phyloP scores from a whole-genome alignment of 306 rosid genomes.

The Cicer bijugum region DNA sequence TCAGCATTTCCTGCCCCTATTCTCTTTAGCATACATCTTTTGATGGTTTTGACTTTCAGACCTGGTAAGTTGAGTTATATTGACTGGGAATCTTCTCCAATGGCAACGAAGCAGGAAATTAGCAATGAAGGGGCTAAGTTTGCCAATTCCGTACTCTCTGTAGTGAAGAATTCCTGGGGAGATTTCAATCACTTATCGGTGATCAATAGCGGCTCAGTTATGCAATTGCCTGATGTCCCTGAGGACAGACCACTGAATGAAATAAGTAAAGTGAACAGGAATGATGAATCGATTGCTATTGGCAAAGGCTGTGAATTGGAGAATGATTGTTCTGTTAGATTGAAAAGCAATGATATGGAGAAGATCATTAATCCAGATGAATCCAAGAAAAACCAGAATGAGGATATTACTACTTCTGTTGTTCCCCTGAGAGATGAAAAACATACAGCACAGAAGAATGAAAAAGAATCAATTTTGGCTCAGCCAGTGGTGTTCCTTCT shows the following conservation, averaged over 20 bases:
- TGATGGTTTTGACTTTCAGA: slow-evolving; percentile 85
- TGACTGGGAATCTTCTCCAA: slow-evolving; percentile 67
- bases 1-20: slow-evolving; percentile 85
- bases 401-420: slow-evolving; percentile 51
- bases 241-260: slow-evolving; percentile 76
- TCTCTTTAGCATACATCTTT: slow-evolving; percentile 75
- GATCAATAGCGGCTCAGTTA: slow-evolving; percentile 52
- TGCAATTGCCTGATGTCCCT: slow-evolving; percentile 73
- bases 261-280: slow-evolving; percentile 45
- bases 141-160: slow-evolving; percentile 54
- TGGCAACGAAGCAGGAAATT: slow-evolving; percentile 50
- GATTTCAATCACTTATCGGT: slow-evolving; percentile 53
- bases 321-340: slow-evolving; percentile 53
- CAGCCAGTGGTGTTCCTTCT: slow-evolving; percentile 79
- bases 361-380: slow-evolving; percentile 50
- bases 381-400: slow-evolving; percentile 51
- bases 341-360: slow-evolving; percentile 45
- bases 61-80: slow-evolving; percentile 64
- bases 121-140: slow-evolving; percentile 54
- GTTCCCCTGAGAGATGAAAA: slow-evolving; percentile 61
- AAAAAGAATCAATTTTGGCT: slow-evolving; percentile 53
- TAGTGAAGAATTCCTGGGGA: slow-evolving; percentile 47
- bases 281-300: slow-evolving; percentile 51
- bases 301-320: slow-evolving; percentile 51
- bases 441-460: slow-evolving; percentile 54